Conservation (phyloP, 768 basidiomycete species). For the Tricholoma matsutake region DNA sequence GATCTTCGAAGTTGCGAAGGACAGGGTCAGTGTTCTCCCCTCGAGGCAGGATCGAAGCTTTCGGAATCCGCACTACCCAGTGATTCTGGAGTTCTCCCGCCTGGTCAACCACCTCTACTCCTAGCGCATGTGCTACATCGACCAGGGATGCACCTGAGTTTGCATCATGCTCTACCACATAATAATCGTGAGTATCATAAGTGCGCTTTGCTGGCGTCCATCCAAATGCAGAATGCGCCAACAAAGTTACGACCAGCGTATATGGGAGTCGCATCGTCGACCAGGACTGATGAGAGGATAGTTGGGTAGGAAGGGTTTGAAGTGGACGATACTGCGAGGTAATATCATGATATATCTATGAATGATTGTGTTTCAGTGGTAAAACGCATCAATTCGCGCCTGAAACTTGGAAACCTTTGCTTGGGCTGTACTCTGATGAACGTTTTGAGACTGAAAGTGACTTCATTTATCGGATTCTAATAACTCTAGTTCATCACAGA, state of each 20-base stretch:
- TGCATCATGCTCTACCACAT: constrained; percentile 69
- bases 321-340: constrained; percentile 4
- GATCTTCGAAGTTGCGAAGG: constrained; percentile 42
- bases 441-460: too few relatives aligned
- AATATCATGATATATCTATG: constrained; percentile 8
- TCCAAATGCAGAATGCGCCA: constrained; percentile 29
- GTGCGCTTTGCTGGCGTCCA: constrained; percentile 45
- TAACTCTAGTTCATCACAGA: too few relatives aligned
- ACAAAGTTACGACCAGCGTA: constrained; percentile 30
- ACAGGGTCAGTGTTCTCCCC: constrained; percentile 44
- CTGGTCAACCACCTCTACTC: constrained; percentile 84
- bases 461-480: too few relatives aligned
- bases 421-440: neutral
- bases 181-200: constrained; percentile 76
- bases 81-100: constrained; percentile 78
- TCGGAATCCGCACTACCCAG: constrained; percentile 75
- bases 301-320: neutral
- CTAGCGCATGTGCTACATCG: constrained; percentile 58
- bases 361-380: constrained; percentile 1
- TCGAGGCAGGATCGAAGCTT: constrained; percentile 32
- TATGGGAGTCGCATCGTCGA: constrained; percentile 28
- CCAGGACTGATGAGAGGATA: constrained; percentile 11
- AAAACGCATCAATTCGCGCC: neutral
- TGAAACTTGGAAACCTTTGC: constrained; percentile 3
- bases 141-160: constrained; percentile 47